A percentile compares a stretch with the other conserved stretches of the same genome.
Evolutionary conservation across 2,329 filamentous ascomycete genomes (phyloP).

Genomic region (Exserohilum rostratum): DNA sequence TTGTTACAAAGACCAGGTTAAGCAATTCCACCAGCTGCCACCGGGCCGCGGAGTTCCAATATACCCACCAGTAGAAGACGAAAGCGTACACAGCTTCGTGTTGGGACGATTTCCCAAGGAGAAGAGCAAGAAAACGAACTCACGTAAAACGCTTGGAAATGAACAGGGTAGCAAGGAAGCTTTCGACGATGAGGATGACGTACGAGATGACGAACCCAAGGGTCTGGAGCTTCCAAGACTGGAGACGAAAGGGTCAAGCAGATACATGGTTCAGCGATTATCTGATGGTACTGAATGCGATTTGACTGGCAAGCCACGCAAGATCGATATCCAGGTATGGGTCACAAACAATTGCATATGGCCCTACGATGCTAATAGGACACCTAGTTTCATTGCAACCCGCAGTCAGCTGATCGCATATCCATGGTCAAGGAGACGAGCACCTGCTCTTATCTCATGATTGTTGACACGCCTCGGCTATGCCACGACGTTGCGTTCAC

Average conservation of each 20-base stretch:
- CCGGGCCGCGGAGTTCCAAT: conserved; percentile 69
- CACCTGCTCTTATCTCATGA: conserved; percentile 92
- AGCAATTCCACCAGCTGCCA: conserved; percentile 86
- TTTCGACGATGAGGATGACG: conserved; percentile 39
- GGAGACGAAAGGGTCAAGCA: conserved; percentile 80
- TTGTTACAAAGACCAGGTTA: conserved; percentile 85
- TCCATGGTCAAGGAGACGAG: conserved; percentile 92
- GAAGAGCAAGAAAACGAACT: conserved; percentile 28
- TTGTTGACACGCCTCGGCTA: conserved; percentile 85
- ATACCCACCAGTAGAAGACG: conserved; percentile 78
- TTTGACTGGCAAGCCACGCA: conserved; percentile 78
- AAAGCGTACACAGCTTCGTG: conserved; percentile 74
- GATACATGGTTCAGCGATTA: conserved; percentile 84
- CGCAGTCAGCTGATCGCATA: conserved; percentile 76
- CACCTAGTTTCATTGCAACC: conserved; percentile 73
- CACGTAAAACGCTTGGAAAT: conserved; percentile 38
- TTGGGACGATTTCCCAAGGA: conserved; percentile 65
- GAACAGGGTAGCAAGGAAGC: conserved; percentile 40
- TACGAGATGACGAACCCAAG: conserved; percentile 30
- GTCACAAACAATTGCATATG: conserved; percentile 7
- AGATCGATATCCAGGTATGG: conserved; percentile 76
- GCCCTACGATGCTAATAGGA: conserved; percentile 7
- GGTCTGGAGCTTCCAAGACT: conserved; percentile 63
- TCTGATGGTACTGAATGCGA: conserved; percentile 84
- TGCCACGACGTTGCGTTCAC: conserved; percentile 87